Evolutionary conservation across 176 grass and related monocot species (phyloP).

Genomic region (Metroxylon sagu): DNA sequence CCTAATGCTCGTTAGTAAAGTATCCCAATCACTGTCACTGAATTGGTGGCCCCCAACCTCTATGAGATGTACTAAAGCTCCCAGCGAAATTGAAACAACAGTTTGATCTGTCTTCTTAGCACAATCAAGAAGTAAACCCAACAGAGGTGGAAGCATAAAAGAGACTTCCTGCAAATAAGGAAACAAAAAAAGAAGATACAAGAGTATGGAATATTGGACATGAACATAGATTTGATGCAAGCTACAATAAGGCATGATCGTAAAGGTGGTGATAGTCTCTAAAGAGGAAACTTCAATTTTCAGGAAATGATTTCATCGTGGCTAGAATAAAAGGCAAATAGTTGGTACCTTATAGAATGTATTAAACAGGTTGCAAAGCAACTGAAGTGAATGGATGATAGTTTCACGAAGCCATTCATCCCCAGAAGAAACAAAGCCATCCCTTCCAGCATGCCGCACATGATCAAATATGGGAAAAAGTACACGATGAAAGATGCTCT

Average conservation of each 20-base stretch:
- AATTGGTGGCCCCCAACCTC: slow-evolving; percentile 97
- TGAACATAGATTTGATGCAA: too few relatives aligned
- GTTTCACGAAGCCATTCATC: slow-evolving; percentile 98
- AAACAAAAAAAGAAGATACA: too few relatives aligned
- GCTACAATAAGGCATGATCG: too few relatives aligned
- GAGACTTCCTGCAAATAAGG: slow-evolving; percentile 57
- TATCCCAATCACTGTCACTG: slow-evolving; percentile 89
- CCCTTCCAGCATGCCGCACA: slow-evolving; percentile 91
- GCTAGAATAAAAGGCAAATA: slow-evolving; percentile 8
- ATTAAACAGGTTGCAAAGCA: slow-evolving; percentile 98
- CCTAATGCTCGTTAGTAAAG: slow-evolving; percentile 96
- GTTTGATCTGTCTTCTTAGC: slow-evolving; percentile 99
- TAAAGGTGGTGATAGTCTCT: too few relatives aligned
- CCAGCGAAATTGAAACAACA: slow-evolving; percentile 90
- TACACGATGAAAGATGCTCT: slow-evolving; percentile 96
- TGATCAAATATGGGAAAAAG: slow-evolving; percentile 99
- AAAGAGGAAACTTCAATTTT: too few relatives aligned
- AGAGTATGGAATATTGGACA: background rate
- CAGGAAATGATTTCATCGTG: too few relatives aligned
- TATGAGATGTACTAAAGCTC: slow-evolving; percentile 92
- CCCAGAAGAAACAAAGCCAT: slow-evolving; percentile 63
- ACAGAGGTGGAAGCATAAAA: slow-evolving; percentile 97
- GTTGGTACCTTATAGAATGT: slow-evolving; percentile 84
- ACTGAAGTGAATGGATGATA: slow-evolving; percentile 94
- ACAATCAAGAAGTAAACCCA: slow-evolving; percentile 93